Conservation (phyloP, 2,329 filamentous ascomycete genomes). For the Malbranchea cinnamomea region DNA sequence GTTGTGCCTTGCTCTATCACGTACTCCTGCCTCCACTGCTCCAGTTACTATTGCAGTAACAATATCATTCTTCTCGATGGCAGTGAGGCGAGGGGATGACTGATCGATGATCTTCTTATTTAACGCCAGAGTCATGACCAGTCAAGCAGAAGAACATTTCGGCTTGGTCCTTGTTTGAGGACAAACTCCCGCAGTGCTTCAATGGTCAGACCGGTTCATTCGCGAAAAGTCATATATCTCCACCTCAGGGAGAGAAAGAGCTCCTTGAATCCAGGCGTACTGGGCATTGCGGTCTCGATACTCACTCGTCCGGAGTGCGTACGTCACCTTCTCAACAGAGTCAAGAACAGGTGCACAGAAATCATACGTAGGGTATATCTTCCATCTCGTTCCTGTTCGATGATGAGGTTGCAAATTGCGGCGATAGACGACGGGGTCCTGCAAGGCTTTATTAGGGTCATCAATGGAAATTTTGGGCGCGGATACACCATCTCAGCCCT, state of each 20-base stretch:
- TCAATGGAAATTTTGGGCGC: conserved; percentile 74
- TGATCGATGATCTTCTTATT: conserved; percentile 79
- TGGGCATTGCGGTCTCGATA: conserved; percentile 25
- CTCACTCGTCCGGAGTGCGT: conserved; percentile 44
- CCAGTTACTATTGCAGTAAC: conserved; percentile 59
- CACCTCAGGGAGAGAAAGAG: conserved; percentile 18
- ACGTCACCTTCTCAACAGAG: conserved; percentile 40
- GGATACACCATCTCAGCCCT: conserved; percentile 65
- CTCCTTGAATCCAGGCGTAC: conserved; percentile 23
- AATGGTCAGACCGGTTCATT: too few species aligned
- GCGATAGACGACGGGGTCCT: conserved; percentile 83
- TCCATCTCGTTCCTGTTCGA: conserved; percentile 40
- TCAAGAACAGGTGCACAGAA: conserved; percentile 44
- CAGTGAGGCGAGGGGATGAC: conserved; percentile 57
- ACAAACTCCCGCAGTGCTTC: conserved; percentile 35
- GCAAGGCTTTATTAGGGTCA: conserved; percentile 76
- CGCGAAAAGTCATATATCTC: conserved; percentile 24
- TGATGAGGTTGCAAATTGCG: conserved; percentile 54
- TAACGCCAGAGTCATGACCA: conserved; percentile 35
- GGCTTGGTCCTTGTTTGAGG: conserved; percentile 34
- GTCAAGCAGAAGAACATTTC: conserved; percentile 35
- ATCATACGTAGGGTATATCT: conserved; percentile 46
- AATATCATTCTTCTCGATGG: conserved; percentile 53
- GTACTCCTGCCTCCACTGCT: conserved; percentile 44
- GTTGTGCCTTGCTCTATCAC: conserved; percentile 75